Conservation (phyloP, 164 flowering plant genomes). For the Paratinospora sagittata region DNA sequence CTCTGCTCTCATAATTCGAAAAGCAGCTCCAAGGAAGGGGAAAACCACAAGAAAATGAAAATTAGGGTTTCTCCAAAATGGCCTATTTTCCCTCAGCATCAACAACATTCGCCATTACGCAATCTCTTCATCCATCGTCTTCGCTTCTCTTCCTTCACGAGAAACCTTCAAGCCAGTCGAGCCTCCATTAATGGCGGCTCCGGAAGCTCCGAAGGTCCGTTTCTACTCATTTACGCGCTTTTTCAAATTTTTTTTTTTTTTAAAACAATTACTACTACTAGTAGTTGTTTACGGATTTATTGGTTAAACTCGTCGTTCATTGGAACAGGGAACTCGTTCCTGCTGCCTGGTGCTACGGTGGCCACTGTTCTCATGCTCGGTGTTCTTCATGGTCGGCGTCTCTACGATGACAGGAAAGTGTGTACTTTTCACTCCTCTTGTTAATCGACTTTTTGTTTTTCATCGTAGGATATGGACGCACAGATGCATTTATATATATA, state of each 20-base stretch:
- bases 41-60: slow-evolving; percentile 13
- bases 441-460: too few species aligned
- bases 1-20: background rate
- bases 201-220: slow-evolving; percentile 39
- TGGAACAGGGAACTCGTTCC: slow-evolving; percentile 47
- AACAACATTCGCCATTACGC: background rate
- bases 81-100: slow-evolving; percentile 7
- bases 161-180: slow-evolving; percentile 27
- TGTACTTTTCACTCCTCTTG: background rate
- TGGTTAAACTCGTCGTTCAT: background rate
- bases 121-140: slow-evolving; percentile 17
- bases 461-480: too few species aligned
- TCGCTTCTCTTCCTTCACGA: slow-evolving; percentile 25
- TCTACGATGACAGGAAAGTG: slow-evolving; percentile 86
- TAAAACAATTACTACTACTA: background rate
- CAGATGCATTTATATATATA: too few species aligned
- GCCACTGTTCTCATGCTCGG: slow-evolving; percentile 96
- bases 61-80: slow-evolving; percentile 19
- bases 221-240: background rate
- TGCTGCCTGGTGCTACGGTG: slow-evolving; percentile 85
- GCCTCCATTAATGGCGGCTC: slow-evolving; percentile 44
- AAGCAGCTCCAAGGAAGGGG: background rate
- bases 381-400: slow-evolving; percentile 80
- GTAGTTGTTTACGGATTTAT: background rate
- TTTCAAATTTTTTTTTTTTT: too few species aligned